Base-by-base conservation (phyloP, 805 yeast species). In the Yarrowia deformans region DNA sequence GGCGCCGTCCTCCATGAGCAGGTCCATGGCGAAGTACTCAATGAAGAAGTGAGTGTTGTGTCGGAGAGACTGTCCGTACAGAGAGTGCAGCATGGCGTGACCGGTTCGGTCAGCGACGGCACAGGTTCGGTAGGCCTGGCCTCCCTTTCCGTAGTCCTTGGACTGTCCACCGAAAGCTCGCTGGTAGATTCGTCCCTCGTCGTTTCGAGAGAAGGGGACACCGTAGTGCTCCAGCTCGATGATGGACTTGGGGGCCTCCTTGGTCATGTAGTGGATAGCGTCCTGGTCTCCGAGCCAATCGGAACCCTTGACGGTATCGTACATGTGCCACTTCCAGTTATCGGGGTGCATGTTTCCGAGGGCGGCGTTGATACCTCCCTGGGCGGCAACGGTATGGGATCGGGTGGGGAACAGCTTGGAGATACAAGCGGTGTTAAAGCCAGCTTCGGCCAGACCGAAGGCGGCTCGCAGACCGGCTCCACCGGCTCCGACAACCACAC, bases 321-420 rank as follows among this genome's bases (percentile, higher is more conserved):
- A 94, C 98, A 94, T 93, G 81, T 94, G 99, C 98, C 98, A 95
- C 81, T 91, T 97, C 99, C 99, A 94, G 84, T 93, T 93, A 81
- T 94, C 99, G 74, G 87, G 85, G 84, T 95, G 98, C 97, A 94
- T 94, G 85, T 94, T 94, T 75, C 98, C 99, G 73, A 94, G 85
- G 39, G 99, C 99, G 74, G 98, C 99, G 77, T 94, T 94, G 82
- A 94, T 95, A 84, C 99, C 99, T 82, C 99, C 99, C 82, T 94
- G 99, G 66, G 99, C 99, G 70, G 98, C 98, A 66, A 94, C 99
- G 23, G 99, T 94, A 80, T 94, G 99, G 19, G 98, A 93, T 83
- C 99, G 90, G 39, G 99, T 94, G 69, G 98, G 99, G 85, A 94
- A 94, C 76, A 94, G 87, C 82, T 94, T 94, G 73, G 98, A 89